phyloP scores from a whole-genome alignment of 306 rosid genomes.

The Dalbergia oliveri region DNA sequence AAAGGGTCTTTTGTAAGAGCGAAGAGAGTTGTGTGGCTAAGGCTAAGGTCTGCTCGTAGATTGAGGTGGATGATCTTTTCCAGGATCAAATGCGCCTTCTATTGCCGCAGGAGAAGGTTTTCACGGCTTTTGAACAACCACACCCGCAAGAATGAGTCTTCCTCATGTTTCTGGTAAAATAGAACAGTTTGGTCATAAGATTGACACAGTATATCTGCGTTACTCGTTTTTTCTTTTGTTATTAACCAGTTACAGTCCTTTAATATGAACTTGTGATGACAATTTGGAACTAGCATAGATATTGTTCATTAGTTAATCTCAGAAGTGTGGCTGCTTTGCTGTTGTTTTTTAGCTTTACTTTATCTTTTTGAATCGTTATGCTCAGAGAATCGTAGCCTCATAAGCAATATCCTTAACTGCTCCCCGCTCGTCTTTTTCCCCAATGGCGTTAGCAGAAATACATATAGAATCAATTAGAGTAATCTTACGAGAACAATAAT shows the following conservation, averaged over 20 bases:
- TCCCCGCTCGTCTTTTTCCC: constrained; percentile 26
- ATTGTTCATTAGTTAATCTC: constrained; percentile 17
- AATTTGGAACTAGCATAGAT: constrained; percentile 5
- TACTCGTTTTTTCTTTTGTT: neutral
- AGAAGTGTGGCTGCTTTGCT: neutral
- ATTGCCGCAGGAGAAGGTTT: constrained; percentile 70
- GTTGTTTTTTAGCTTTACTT: neutral
- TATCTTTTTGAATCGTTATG: constrained; percentile 4
- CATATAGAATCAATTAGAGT: neutral
- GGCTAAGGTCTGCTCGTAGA: constrained; percentile 60
- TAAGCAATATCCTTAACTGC: constrained; percentile 25
- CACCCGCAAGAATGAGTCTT: constrained; percentile 43
- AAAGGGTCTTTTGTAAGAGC: constrained; percentile 64
- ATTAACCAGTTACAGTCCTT: neutral
- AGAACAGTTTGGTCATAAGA: constrained; percentile 17
- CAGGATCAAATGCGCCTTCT: constrained; percentile 62
- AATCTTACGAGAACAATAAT: no score
- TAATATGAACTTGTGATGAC: neutral
- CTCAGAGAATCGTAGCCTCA: constrained; percentile 1
- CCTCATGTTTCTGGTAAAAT: constrained; percentile 45
- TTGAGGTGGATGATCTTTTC: constrained; percentile 54
- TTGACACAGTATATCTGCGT: neutral
- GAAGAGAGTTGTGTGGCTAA: constrained; percentile 67
- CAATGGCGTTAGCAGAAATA: constrained; percentile 7
- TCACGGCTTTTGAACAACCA: constrained; percentile 51